Conservation (phyloP, 495 filamentous ascomycete species). For the Aspergillus baeticus region DNA sequence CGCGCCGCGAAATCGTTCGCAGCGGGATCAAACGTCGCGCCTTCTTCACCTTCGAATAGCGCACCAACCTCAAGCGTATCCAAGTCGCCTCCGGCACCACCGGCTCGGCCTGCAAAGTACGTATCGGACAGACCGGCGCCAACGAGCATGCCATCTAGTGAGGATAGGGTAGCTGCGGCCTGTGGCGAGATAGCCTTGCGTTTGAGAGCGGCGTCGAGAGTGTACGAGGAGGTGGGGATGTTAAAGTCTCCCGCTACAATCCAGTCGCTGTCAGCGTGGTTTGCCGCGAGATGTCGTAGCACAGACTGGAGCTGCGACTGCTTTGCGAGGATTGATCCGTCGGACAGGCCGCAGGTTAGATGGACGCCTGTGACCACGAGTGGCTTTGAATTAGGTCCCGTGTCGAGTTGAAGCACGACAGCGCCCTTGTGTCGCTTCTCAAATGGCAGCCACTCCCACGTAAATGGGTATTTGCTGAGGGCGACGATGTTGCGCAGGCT, state of each 20-base stretch:
- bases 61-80: not conserved
- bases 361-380: not conserved
- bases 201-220: not conserved
- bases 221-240: slow-evolving; percentile 1
- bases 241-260: slow-evolving; percentile 2
- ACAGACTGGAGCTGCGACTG: not conserved
- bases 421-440: slow-evolving; percentile 7
- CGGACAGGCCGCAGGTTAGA: slow-evolving; percentile 1
- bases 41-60: slow-evolving; percentile 4
- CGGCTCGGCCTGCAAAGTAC: not conserved
- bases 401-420: not conserved
- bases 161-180: not conserved
- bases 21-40: not conserved
- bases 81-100: not conserved
- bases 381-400: not conserved
- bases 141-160: slow-evolving; percentile 1
- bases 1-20: not conserved
- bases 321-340: not conserved
- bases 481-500: slow-evolving; percentile 6
- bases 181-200: not conserved
- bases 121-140: not conserved
- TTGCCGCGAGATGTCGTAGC: not conserved
- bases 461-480: not conserved
- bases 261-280: not conserved
- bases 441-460: slow-evolving; percentile 3